These are phyloP conservation scores for Arthrobotrys conoides DNA, from an alignment of 2,329 filamentous ascomycete genomes.

Conservation along the genomic window DNA sequence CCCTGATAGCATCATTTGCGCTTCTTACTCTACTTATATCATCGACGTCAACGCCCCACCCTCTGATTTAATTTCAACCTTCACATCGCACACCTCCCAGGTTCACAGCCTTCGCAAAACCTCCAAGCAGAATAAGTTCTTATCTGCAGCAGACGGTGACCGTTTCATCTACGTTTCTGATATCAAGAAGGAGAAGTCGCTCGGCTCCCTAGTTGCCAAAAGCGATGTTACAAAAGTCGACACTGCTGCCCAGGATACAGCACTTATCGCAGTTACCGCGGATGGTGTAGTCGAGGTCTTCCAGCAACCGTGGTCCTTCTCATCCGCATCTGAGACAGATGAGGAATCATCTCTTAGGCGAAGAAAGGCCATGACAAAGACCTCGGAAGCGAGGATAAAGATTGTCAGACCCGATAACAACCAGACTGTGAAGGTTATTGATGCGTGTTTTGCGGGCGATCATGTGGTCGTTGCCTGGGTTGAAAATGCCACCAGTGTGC, in stretches of 20 bases:
- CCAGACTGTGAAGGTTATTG: slow-evolving; percentile 68
- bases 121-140: slow-evolving; percentile 67
- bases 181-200: slow-evolving; percentile 67
- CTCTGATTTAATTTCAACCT: slow-evolving; percentile 66
- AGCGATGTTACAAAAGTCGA: slow-evolving; percentile 67
- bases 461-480: slow-evolving; percentile 70
- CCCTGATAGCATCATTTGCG: slow-evolving; percentile 68
- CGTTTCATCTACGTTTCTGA: slow-evolving; percentile 71
- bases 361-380: slow-evolving; percentile 68
- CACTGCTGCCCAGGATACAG: slow-evolving; percentile 66
- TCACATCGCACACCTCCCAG: slow-evolving; percentile 70
- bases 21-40: slow-evolving; percentile 70
- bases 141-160: slow-evolving; percentile 69
- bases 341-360: slow-evolving; percentile 64
- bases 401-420: slow-evolving; percentile 68
- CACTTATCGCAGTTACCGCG: slow-evolving; percentile 69
- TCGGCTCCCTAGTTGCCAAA: slow-evolving; percentile 70
- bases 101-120: slow-evolving; percentile 69
- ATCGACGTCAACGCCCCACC: slow-evolving; percentile 68
- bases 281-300: slow-evolving; percentile 71
- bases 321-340: slow-evolving; percentile 64
- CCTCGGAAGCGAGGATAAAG: slow-evolving; percentile 68
- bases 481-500: slow-evolving; percentile 70
- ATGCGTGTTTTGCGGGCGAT: slow-evolving; percentile 68
- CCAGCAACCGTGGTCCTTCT: slow-evolving; percentile 69